Conservation (phyloP, 805 yeast genomes). For the Naumovozyma dairenensis region DNA sequence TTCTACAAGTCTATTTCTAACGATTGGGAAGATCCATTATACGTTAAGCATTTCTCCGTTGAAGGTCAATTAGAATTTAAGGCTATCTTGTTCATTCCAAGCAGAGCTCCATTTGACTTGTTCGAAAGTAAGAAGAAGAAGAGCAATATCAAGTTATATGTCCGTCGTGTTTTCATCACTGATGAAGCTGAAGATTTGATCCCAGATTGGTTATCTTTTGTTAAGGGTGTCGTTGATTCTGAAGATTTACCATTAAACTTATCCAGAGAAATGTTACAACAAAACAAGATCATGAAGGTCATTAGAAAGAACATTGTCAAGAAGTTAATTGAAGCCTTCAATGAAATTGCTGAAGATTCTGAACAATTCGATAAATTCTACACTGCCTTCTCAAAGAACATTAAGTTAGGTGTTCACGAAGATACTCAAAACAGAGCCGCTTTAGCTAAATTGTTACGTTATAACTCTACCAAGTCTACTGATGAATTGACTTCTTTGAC, state of each 20-base stretch:
- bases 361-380: constrained; percentile 98
- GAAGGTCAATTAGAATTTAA: constrained; percentile 99
- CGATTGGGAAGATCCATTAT: constrained; percentile 99
- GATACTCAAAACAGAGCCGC: constrained; percentile 95
- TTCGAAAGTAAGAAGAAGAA: constrained; percentile 99
- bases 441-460: constrained; percentile 92
- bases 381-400: constrained; percentile 94
- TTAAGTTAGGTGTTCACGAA: constrained; percentile 98
- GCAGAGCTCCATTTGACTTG: constrained; percentile 98
- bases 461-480: constrained; percentile 88
- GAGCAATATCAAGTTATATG: constrained; percentile 96
- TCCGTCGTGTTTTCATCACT: constrained; percentile 98
- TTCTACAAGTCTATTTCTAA: constrained; percentile 98
- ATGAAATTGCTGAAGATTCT: constrained; percentile 97
- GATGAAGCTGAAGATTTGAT: constrained; percentile 99
- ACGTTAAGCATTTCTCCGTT: constrained; percentile 98
- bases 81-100: constrained; percentile 95
- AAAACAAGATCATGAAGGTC: constrained; percentile 98
- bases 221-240: constrained; percentile 98
- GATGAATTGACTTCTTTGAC: constrained; percentile 92
- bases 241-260: constrained; percentile 99
- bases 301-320: constrained; percentile 98
- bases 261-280: constrained; percentile 99
- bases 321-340: constrained; percentile 96
- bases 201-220: constrained; percentile 97